Conservation (phyloP, 805 yeast species). For the Yamadazyma kitorensis region DNA sequence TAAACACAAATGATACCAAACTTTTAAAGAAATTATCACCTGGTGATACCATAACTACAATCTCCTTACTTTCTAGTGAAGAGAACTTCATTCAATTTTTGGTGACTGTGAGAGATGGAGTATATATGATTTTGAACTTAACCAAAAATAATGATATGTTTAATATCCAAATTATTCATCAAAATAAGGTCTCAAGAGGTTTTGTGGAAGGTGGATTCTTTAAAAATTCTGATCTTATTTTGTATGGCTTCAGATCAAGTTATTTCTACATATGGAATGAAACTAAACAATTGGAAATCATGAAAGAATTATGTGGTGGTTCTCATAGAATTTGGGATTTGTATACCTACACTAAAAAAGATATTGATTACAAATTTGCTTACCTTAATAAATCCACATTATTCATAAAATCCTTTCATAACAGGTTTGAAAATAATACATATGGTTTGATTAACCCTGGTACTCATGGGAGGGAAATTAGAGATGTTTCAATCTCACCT, state of each 20-base stretch:
- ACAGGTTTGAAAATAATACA: conserved; percentile 16
- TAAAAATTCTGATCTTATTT: conserved; percentile 39
- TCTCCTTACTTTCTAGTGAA: conserved; percentile 32
- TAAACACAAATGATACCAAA: conserved; percentile 22
- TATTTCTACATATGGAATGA: conserved; percentile 82
- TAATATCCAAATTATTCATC: conserved; percentile 31
- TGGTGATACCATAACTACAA: conserved; percentile 69
- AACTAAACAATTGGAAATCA: conserved; percentile 65
- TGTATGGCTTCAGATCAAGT: conserved; percentile 83
- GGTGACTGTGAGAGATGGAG: conserved; percentile 67
- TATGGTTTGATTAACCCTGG: conserved; percentile 49
- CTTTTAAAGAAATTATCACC: conserved; percentile 49
- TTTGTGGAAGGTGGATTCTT: conserved; percentile 73
- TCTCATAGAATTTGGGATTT: conserved; percentile 83
- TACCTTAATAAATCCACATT: conserved; percentile 57
- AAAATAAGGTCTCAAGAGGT: conserved; percentile 70
- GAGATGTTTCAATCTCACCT: conserved; percentile 64
- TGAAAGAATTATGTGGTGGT: conserved; percentile 82
- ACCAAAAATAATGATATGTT: conserved; percentile 15
- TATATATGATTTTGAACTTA: conserved; percentile 43
- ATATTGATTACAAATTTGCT: conserved; percentile 41
- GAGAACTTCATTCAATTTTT: conserved; percentile 23
- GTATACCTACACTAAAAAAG: conserved; percentile 15
- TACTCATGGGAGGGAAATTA: conserved; percentile 87
- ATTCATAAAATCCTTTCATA: conserved; percentile 27